phyloP scores from a whole-genome alignment of 805 yeast genomes.

The Sugiyamaella marilandica region DNA sequence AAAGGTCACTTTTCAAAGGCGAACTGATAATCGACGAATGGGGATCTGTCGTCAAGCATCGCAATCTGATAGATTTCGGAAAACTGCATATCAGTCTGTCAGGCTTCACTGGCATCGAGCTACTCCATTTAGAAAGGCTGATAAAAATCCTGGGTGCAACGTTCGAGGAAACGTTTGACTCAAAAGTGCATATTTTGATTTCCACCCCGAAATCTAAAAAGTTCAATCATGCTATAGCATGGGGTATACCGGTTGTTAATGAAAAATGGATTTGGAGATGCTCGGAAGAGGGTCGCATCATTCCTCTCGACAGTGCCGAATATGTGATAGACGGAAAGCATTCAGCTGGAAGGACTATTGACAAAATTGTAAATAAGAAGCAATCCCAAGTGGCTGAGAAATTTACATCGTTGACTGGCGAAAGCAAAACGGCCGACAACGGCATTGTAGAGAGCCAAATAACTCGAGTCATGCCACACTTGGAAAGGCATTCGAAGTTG shows the following conservation, averaged over 20 bases:
- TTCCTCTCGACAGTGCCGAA: conserved; percentile 8
- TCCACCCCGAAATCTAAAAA: conserved; percentile 28
- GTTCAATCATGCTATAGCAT: conserved; percentile 30
- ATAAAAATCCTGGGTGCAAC: conserved; percentile 50
- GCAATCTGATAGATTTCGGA: conserved; percentile 27
- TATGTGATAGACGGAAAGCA: conserved; percentile 21
- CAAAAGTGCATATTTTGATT: conserved; percentile 52
- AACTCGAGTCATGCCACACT: neutral
- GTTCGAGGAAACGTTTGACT: conserved; percentile 45
- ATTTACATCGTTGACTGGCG: neutral
- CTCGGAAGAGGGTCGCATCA: conserved; percentile 26
- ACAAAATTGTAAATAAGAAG: neutral
- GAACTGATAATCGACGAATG: conserved; percentile 51
- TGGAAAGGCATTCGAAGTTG: neutral
- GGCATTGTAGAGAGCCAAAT: too few relatives aligned
- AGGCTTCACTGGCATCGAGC: conserved; percentile 76
- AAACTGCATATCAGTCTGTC: conserved; percentile 47
- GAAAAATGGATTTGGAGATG: conserved; percentile 37
- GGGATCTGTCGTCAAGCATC: conserved; percentile 41
- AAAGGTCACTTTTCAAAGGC: conserved; percentile 61
- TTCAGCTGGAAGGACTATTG: neutral
- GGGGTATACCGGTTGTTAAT: conserved; percentile 37
- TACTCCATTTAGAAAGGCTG: conserved; percentile 63
- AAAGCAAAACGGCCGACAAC: neutral
- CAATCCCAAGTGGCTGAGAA: neutral